phyloP scores from a whole-genome alignment of 1,284 basidiomycete genomes.

The Cutaneotrichosporon curvatum region DNA sequence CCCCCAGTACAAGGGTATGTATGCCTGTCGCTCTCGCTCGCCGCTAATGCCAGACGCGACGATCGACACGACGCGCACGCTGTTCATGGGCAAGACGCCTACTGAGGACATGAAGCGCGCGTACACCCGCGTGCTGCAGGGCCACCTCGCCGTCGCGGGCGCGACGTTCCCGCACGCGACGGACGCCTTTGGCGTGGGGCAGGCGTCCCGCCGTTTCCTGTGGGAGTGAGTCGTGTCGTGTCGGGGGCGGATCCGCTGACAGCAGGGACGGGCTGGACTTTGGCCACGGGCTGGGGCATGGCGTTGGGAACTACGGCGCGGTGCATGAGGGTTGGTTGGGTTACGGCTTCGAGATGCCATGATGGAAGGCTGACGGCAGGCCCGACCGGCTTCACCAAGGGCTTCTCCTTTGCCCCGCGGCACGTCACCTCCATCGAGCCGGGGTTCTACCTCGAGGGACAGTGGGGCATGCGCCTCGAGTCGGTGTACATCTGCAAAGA shows the following conservation, averaged over 20 bases:
- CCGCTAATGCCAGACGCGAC: conserved; percentile 62
- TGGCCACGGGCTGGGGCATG: conserved; percentile 46
- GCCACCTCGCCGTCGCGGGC: conserved; percentile 88
- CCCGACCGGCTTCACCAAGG: conserved; percentile 26
- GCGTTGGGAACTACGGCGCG: conserved; percentile 33
- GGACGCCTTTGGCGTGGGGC: conserved; percentile 69
- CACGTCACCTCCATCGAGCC: conserved; percentile 74
- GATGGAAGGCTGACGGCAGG: conserved; percentile 9
- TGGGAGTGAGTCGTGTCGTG: conserved; percentile 55
- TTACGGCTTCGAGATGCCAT: conserved; percentile 44
- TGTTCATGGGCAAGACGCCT: conserved; percentile 72
- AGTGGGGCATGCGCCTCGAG: conserved; percentile 87
- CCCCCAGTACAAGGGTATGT: conserved; percentile 59
- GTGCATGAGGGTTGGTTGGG: conserved; percentile 39
- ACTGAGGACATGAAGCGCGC: conserved; percentile 71
- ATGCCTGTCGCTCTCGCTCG: neutral
- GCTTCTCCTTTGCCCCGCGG: conserved; percentile 63
- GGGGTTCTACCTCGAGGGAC: conserved; percentile 61
- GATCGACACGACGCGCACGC: conserved; percentile 83
- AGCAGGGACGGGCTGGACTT: conserved; percentile 68
- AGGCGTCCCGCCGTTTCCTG: conserved; percentile 72
- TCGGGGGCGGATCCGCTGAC: neutral
- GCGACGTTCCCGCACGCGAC: conserved; percentile 84
- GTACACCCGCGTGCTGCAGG: conserved; percentile 90
- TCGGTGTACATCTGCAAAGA: conserved; percentile 65